Conservation (phyloP, 768 basidiomycete genomes). For the Kwoniella shandongensis region DNA sequence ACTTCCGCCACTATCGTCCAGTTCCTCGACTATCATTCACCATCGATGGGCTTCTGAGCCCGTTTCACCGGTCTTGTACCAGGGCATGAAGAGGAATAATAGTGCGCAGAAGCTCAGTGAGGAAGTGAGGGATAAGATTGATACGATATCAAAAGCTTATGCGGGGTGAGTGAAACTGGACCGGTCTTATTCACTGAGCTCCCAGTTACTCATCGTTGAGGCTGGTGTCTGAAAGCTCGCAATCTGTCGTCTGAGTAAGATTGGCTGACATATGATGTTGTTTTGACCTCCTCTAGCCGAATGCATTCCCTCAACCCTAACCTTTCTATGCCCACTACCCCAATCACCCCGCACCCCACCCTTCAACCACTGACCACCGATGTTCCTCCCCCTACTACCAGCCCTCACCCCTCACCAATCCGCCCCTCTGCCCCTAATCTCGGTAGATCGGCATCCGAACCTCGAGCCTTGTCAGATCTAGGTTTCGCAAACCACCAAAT, state of each 20-base stretch:
- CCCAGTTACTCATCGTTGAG: no score
- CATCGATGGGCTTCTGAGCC: constrained; percentile 9
- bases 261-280: not conserved
- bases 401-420: not conserved
- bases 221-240: no score
- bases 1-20: constrained; percentile 5
- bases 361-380: not conserved
- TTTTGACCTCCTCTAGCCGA: not conserved
- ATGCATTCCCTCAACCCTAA: constrained; percentile 21
- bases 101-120: constrained; percentile 10
- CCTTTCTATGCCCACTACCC: constrained; percentile 5
- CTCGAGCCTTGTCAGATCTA: constrained; percentile 8
- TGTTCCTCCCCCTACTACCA: not conserved
- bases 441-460: constrained; percentile 8
- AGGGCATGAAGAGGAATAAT: not conserved
- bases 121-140: constrained; percentile 15
- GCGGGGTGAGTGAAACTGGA: constrained; percentile 20
- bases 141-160: constrained; percentile 20
- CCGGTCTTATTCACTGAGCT: no score
- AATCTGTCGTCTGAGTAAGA: no score
- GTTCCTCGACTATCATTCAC: not conserved
- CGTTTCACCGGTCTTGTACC: constrained; percentile 11
- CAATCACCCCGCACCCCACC: constrained; percentile 5
- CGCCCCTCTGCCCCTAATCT: constrained; percentile 14
- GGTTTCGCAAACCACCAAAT: constrained; percentile 13